Percentiles rank a stretch among this genome's conserved stretches.
Conservation (phyloP, 2,329 filamentous ascomycete species). For the Scedosporium apiospermum region DNA sequence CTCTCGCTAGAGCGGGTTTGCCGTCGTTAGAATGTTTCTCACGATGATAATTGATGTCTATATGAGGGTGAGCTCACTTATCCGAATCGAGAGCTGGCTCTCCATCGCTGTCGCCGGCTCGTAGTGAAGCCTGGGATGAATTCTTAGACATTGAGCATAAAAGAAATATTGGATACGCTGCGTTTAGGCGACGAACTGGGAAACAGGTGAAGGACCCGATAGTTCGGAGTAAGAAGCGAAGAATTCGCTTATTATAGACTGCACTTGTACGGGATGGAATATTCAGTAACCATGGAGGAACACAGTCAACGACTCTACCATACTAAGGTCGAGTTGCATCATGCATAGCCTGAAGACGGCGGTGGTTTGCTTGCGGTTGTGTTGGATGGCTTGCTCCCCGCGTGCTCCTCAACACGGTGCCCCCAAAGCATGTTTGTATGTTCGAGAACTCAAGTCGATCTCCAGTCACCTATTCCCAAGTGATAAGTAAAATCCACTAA, state of each 20-base stretch:
- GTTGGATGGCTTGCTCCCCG: neutral
- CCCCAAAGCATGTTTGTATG: too few species aligned
- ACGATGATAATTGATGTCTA: neutral
- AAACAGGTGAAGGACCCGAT: too few species aligned
- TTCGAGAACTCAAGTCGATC: too few species aligned
- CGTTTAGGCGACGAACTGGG: neutral
- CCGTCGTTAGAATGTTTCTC: neutral
- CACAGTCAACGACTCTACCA: too few species aligned
- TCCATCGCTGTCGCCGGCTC: neutral
- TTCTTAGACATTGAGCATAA: neutral
- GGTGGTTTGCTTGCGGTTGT: neutral
- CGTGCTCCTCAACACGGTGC: neutral
- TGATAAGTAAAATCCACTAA: too few species aligned
- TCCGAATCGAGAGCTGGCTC: neutral
- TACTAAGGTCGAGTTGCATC: too few species aligned
- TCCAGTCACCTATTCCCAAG: too few species aligned
- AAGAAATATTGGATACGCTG: neutral
- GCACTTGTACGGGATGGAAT: too few species aligned
- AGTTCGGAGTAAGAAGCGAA: too few species aligned
- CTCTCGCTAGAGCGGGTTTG: neutral
- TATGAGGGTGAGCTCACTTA: neutral
- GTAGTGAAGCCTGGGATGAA: neutral
- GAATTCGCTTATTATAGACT: too few species aligned
- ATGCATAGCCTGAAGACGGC: neutral
- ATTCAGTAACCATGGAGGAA: too few species aligned